These are phyloP conservation scores for Pseudogymnoascus sp. DNA, from an alignment of 2,329 filamentous ascomycete species.

Conservation along the genomic window DNA sequence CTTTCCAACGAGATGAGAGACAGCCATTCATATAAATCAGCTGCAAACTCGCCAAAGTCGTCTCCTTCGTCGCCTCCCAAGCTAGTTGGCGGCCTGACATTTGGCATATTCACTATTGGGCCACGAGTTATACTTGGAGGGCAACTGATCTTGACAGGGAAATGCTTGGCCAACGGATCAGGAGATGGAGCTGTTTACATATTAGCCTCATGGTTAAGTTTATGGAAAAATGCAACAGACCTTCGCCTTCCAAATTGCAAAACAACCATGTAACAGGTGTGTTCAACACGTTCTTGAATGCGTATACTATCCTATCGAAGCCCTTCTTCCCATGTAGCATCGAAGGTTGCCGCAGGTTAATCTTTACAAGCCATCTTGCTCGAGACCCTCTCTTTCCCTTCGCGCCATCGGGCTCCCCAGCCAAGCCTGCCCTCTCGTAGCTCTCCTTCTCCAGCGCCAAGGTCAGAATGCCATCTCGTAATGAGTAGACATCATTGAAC, in stretches of 20 bases:
- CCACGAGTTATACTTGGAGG: conserved; percentile 25
- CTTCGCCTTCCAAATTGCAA: conserved; percentile 48
- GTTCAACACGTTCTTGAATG: conserved; percentile 68
- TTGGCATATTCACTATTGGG: conserved; percentile 25
- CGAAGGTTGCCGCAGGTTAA: conserved; percentile 63
- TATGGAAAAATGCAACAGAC: conserved; percentile 30
- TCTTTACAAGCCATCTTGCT: conserved; percentile 70
- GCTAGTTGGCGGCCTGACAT: conserved; percentile 25
- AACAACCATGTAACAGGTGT: conserved; percentile 70
- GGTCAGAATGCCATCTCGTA: conserved; percentile 62
- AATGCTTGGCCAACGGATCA: conserved; percentile 41
- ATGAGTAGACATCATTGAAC: conserved; percentile 63
- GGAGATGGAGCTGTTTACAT: conserved; percentile 37
- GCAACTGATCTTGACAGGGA: conserved; percentile 37
- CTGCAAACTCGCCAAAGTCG: conserved; percentile 54
- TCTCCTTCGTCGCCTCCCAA: conserved; percentile 32
- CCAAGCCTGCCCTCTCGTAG: conserved; percentile 75
- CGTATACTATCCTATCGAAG: conserved; percentile 70
- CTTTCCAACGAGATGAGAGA: conserved; percentile 59
- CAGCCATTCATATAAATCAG: conserved; percentile 67
- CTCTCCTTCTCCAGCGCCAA: conserved; percentile 73
- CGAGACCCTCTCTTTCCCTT: conserved; percentile 54
- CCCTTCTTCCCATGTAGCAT: conserved; percentile 81
- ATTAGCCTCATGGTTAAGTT: conserved; percentile 7
- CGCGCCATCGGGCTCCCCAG: conserved; percentile 57